Percentiles rank a stretch among this genome's conserved stretches.
These are phyloP conservation scores for Lathyrus sativus DNA, from an alignment of 306 rosid genomes.

Conservation along the genomic window DNA sequence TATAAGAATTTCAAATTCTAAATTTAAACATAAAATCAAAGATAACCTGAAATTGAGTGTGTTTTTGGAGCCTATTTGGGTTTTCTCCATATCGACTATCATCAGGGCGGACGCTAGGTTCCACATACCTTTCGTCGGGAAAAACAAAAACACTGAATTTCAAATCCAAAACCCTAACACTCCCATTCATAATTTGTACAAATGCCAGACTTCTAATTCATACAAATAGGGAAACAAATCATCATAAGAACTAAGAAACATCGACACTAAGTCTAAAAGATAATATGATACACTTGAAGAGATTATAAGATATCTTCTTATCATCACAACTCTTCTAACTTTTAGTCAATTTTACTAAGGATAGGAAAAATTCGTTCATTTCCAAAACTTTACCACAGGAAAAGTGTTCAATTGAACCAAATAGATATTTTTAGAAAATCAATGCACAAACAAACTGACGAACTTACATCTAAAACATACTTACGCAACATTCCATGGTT, in stretches of 20 bases:
- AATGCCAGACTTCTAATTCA: neutral
- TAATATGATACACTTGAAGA: slow-evolving; percentile 8
- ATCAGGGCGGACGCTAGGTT: slow-evolving; percentile 94
- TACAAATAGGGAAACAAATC: neutral
- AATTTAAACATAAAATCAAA: slow-evolving; percentile 25
- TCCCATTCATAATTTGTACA: neutral
- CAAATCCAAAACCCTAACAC: slow-evolving; percentile 32
- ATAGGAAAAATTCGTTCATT: slow-evolving; percentile 18
- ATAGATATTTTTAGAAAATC: slow-evolving; percentile 8
- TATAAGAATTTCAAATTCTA: slow-evolving; percentile 22
- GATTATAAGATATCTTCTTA: neutral
- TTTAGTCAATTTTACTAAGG: neutral
- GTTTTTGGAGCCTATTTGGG: slow-evolving; percentile 95
- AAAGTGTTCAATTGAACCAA: neutral
- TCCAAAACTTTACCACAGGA: slow-evolving; percentile 14
- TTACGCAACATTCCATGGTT: slow-evolving; percentile 99
- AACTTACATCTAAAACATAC: slow-evolving; percentile 65
- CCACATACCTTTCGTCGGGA: slow-evolving; percentile 65
- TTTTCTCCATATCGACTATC: slow-evolving; percentile 98
- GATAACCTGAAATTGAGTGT: slow-evolving; percentile 92
- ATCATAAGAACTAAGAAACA: neutral
- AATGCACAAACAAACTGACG: slow-evolving; percentile 24
- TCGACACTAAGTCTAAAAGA: neutral
- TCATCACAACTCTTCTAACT: neutral
- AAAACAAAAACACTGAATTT: slow-evolving; percentile 41